These are phyloP conservation scores for Sodiomyces alkalinus DNA, from an alignment of 2,329 filamentous ascomycete genomes.

Conservation along the genomic window DNA sequence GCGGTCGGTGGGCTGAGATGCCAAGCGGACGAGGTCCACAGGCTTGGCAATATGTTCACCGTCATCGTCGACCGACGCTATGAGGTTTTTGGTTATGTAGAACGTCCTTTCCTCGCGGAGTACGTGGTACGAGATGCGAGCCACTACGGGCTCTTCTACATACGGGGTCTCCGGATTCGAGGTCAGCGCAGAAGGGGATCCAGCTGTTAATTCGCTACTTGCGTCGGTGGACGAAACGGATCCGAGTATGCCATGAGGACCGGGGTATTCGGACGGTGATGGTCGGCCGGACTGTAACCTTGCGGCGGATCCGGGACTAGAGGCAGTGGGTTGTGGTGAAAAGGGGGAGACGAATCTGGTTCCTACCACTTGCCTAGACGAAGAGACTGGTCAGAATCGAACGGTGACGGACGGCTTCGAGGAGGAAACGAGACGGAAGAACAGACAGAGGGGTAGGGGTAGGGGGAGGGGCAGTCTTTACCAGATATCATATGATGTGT, in stretches of 20 bases:
- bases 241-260: constrained; percentile 16
- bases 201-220: constrained; percentile 21
- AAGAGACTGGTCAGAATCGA: too few relatives aligned
- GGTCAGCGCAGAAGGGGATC: constrained; percentile 17
- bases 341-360: constrained; percentile 39
- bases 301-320: constrained; percentile 26
- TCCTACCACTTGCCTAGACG: constrained; percentile 55
- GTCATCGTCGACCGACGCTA: constrained; percentile 54
- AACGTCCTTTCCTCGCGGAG: constrained; percentile 78
- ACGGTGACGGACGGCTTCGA: too few relatives aligned
- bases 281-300: constrained; percentile 27
- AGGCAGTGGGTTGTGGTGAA: constrained; percentile 27
- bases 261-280: constrained; percentile 25
- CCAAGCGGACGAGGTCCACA: constrained; percentile 62
- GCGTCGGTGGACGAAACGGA: constrained; percentile 16
- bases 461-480: too few relatives aligned
- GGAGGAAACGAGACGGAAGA: too few relatives aligned
- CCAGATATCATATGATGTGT: constrained; percentile 81
- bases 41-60: constrained; percentile 67
- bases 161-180: constrained; percentile 34
- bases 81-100: constrained; percentile 63
- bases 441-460: neutral
- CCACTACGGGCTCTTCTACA: constrained; percentile 54
- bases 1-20: constrained; percentile 52
- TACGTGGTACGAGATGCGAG: constrained; percentile 67